Conservation (phyloP, 2,329 filamentous ascomycete genomes). For the Oidium heveae region DNA sequence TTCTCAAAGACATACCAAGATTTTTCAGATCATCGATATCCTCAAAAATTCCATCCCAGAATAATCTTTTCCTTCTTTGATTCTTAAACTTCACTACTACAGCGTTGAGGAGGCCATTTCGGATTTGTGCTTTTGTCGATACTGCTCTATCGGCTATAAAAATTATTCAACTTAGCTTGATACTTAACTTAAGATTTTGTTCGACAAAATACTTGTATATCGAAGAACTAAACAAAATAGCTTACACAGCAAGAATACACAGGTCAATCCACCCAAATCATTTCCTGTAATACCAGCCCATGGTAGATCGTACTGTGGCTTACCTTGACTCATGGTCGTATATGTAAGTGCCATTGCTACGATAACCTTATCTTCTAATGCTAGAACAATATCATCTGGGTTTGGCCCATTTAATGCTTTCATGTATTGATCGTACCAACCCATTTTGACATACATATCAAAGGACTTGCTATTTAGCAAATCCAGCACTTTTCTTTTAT, state of each 20-base stretch:
- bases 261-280: slow-evolving; percentile 31
- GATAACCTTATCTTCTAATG: slow-evolving; percentile 22
- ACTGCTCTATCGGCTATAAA: slow-evolving; percentile 2
- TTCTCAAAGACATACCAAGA: slow-evolving; percentile 20
- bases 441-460: slow-evolving; percentile 21
- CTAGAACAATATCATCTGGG: slow-evolving; percentile 28
- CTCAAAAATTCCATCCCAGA: slow-evolving; percentile 28
- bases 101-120: slow-evolving; percentile 26
- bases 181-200: background rate
- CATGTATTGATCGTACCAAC: slow-evolving; percentile 34
- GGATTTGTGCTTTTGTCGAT: slow-evolving; percentile 19
- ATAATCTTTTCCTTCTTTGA: slow-evolving; percentile 27
- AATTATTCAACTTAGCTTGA: slow-evolving; percentile 1
- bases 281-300: slow-evolving; percentile 26
- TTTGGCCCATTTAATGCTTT: slow-evolving; percentile 22
- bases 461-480: slow-evolving; percentile 23
- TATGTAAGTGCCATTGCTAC: slow-evolving; percentile 30
- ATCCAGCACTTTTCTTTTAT: slow-evolving; percentile 22
- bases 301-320: slow-evolving; percentile 24
- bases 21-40: slow-evolving; percentile 24
- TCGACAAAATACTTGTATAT: background rate
- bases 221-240: slow-evolving; percentile 4
- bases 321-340: slow-evolving; percentile 20
- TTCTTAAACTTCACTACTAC: slow-evolving; percentile 23
- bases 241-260: slow-evolving; percentile 31